phyloP scores from a whole-genome alignment of 2,329 filamentous ascomycete genomes.

The Penicillium oxalicum region DNA sequence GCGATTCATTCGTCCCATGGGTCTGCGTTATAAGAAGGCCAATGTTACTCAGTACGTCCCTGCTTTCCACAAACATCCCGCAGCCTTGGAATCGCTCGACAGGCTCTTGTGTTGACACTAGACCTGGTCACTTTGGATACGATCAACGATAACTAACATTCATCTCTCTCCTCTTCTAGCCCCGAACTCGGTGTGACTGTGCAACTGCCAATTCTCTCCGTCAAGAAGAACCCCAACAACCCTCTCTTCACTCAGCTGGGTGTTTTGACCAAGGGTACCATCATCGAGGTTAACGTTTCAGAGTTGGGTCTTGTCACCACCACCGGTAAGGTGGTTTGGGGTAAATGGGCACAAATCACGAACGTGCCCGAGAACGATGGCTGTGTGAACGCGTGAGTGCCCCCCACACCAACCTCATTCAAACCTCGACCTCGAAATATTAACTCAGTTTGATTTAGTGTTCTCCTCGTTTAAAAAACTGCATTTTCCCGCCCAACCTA shows the following conservation, averaged over 20 bases:
- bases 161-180: constrained; percentile 12
- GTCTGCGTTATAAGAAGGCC: constrained; percentile 72
- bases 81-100: neutral
- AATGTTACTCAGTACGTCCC: constrained; percentile 51
- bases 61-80: no score
- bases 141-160: constrained; percentile 7
- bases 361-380: constrained; percentile 53
- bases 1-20: constrained; percentile 69
- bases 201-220: constrained; percentile 70
- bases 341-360: constrained; percentile 68
- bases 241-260: constrained; percentile 89
- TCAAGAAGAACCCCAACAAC: constrained; percentile 83
- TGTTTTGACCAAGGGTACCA: constrained; percentile 77
- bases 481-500: constrained; percentile 6
- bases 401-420: no score
- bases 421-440: neutral
- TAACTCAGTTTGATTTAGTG: constrained; percentile 7
- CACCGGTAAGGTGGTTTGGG: constrained; percentile 90
- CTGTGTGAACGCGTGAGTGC: constrained; percentile 48
- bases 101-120: neutral
- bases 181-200: constrained; percentile 81
- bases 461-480: constrained; percentile 20
- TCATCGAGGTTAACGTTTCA: constrained; percentile 86
- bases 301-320: constrained; percentile 89
- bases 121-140: neutral